Base-by-base conservation (phyloP, 2,329 filamentous ascomycete species). In the Drechslerella dactyloides region DNA sequence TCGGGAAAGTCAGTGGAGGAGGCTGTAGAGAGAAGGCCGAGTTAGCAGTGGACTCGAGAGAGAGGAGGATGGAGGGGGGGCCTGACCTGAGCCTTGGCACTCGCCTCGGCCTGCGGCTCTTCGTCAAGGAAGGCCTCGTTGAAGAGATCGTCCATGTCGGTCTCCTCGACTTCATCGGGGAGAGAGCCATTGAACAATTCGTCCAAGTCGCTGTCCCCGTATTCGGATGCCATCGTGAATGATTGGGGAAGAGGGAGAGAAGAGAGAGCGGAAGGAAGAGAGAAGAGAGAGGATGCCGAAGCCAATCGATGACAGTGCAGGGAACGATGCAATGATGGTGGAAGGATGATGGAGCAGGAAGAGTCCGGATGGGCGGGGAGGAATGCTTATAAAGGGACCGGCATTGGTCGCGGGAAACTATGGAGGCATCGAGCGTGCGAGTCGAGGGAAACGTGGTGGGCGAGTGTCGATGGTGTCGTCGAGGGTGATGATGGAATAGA, bases 1-100 rank as follows among this genome's bases (percentile, higher is more conserved):
- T 54, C 33, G 61, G 61, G 42, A 65, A 54, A n/a, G 23, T 44
- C 21, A 65, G 61, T n/a, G n/a, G 24, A 53, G 19, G 19, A 46
- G 15, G 17, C 37, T 42, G 37, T 42, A 15, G n/a, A 15, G 37
- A 42, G 15, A 15, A 13, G 37, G 3, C 4, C n/a, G 4, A 42
- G 37, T 42, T 15, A 42, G 37, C 13, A 42, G 11, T 42, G 37
- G 15, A 13, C 4, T 17, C 4, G 3, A 42, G 13, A 15, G 13
- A 13, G 33, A 37, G 13, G 33, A 2, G 37, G n/a, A 17, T 15
- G 13, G 13, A 15, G 4, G 37, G 13, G 13, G n/a, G 11, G n/a
- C 4, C 37, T 42, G 13, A 17, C 13, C 37, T 42, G 37, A 4
- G n/a, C 13, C 37, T 42, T 42, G 37, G 37, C n/a, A 13, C 15